Evolutionary conservation across 1,284 basidiomycete species (phyloP), one percentile per base, ranked within the genome.

Genomic region (Phellopilus nigrolimitatus): DNA sequence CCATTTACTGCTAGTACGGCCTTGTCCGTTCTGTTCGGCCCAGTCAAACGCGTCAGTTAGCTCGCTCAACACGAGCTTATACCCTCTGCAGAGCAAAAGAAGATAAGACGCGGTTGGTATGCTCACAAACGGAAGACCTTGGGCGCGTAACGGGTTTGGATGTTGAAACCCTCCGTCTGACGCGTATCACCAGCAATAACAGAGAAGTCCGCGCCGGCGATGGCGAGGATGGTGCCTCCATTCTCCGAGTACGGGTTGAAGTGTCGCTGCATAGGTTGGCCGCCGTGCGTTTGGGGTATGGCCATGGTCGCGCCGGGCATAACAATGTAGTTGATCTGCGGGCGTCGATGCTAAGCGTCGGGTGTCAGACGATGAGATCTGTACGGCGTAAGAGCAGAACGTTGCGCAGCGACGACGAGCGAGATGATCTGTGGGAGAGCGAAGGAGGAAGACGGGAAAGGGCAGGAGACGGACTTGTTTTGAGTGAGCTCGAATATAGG

Each of bases 121-220:
- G 72, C 82, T 66, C 58, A 91, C 88, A 94, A 68, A 71, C 79
- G 73, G 69, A 91, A 91, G 57, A 92, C 88, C 67, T 92, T 91
- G 37, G 91, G 86, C n/a, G 92, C 92, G 69, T 95, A 95, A 66
- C 94, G 81, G 51, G 93, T 95, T 74, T 97, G 94, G 66, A 97
- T 97, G 63, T 76, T 90, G 72, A 91, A 97, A 25, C 93, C 93
- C 68, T 94, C 90, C 57, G 87, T 92, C 72, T 97, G 94, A 57
- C 94, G 76, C 30, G 94, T 97, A 71, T 97, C 94, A 50, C 92
- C 91, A 4, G 94, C 93, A 64, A 97, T 90, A 64, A 97, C 91
- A 52, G 80, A 80, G 68, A 97, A 97, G 69, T 94, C 89, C 49
- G 82, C 78, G 47, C 93, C 93, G 6, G 93, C 91, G 67, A 97